Base-by-base conservation (phyloP, 768 basidiomycete genomes). In the Naganishia onofrii region DNA sequence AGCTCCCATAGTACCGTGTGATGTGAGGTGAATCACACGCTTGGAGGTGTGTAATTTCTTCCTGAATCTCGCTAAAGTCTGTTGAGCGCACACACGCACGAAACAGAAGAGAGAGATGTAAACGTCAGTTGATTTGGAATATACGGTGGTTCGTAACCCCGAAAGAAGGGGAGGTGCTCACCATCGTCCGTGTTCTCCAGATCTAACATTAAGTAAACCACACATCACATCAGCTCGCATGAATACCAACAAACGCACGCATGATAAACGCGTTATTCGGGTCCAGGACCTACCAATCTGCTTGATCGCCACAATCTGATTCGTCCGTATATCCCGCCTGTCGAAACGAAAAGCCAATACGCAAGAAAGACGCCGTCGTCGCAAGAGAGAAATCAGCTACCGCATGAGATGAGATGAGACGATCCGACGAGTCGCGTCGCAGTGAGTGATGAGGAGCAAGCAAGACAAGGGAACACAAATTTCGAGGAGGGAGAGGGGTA, bases 21-120 rank as follows among this genome's bases (percentile, higher is more conserved):
- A 99, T 92, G 80, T 92, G 93, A 82, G 93, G 92, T 5, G 94
- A 97, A 79, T 94, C 93, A 83, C 93, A 95, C 74, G 91, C 91
- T 0, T 93, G 92, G 32, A 99, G 85, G 81, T 91, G 96, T 23
- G 93, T 91, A 74, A 99, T 99, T 81, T 99, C 96, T 80, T 93
- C 92, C 78, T 99, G 96, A 58, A 99, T 99, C 82, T 99, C 96
- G 21, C 91, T 88, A 74, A 99, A 98, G 81, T 98, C 71, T 72
- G 60, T 42, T 12, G 8, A 7, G 6, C n/a, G 23, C 36, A 36
- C 36, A 36, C 36, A 42, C 13, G 42, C 13, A 17, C 13, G 15
- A 8, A 7, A 42, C 2, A 42, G 42, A 2, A 42, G 15, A 42
- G 15, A 17, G 42, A 15, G 42, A 42, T 15, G 7, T 17, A 15